A percentile compares a stretch with the other conserved stretches of the same genome.
Evolutionary conservation across 2,329 filamentous ascomycete species (phyloP).

Genomic region (Fusarium sambucinum): DNA sequence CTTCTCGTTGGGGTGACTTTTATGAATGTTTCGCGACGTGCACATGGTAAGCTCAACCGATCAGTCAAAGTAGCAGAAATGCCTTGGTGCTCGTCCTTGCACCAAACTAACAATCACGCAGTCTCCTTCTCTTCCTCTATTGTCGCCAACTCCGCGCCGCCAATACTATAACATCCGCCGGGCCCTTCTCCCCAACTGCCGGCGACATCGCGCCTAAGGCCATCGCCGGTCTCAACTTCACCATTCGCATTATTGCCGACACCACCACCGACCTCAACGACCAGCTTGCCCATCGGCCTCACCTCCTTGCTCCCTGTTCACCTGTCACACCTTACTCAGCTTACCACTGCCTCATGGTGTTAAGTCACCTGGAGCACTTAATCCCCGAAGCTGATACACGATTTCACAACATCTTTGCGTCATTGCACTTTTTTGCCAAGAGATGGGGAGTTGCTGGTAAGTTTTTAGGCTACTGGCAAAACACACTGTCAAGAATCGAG

Average conservation of each 20-base stretch:
- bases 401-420: constrained; percentile 53
- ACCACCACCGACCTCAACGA: constrained; percentile 53
- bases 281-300: constrained; percentile 50
- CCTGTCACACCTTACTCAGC: constrained; percentile 53
- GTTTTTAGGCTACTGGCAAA: constrained; percentile 29
- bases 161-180: constrained; percentile 38
- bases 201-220: constrained; percentile 52
- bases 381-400: constrained; percentile 50
- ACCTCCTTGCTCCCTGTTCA: constrained; percentile 51
- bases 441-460: constrained; percentile 52
- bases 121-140: constrained; percentile 53
- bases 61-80: neutral
- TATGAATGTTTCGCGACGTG: constrained; percentile 54
- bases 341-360: constrained; percentile 52
- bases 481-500: constrained; percentile 6
- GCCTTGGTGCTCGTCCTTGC: neutral
- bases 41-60: constrained; percentile 48
- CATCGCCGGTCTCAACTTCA: constrained; percentile 54
- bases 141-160: constrained; percentile 50
- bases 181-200: constrained; percentile 33
- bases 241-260: constrained; percentile 53
- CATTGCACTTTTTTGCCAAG: constrained; percentile 53
- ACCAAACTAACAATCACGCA: constrained; percentile 26
- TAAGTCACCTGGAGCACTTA: constrained; percentile 52
- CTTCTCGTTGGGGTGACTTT: constrained; percentile 52